phyloP scores from a whole-genome alignment of 1,284 basidiomycete species.

The Microbotryum scabiosae region DNA sequence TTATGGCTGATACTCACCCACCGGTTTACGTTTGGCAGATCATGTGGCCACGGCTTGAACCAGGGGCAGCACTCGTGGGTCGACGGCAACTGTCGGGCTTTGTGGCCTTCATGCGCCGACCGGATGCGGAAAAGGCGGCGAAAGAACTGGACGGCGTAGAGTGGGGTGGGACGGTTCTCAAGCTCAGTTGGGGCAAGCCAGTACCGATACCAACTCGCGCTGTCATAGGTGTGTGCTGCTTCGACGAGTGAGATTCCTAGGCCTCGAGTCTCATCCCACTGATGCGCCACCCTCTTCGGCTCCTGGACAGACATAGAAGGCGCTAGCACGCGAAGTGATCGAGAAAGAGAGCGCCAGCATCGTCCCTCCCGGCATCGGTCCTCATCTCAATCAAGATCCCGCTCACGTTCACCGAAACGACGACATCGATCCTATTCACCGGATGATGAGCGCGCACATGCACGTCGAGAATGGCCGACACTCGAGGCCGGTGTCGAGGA shows the following conservation, averaged over 20 bases:
- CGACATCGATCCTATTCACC: constrained; percentile 2
- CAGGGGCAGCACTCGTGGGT: constrained; percentile 29
- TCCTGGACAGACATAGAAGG: constrained; percentile 7
- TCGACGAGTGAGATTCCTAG: neutral
- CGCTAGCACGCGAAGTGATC: neutral
- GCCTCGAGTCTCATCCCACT: neutral
- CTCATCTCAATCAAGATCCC: constrained; percentile 27
- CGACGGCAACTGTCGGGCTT: constrained; percentile 71
- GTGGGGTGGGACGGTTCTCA: constrained; percentile 76
- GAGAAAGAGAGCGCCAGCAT: constrained; percentile 29
- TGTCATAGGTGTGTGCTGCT: constrained; percentile 61
- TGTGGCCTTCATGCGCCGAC: constrained; percentile 87
- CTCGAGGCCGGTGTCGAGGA: constrained; percentile 63
- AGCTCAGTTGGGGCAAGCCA: constrained; percentile 92
- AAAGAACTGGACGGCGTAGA: constrained; percentile 80
- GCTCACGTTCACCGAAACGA: constrained; percentile 31
- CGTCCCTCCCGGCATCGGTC: constrained; percentile 40
- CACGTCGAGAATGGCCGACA: constrained; percentile 42
- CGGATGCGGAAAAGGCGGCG: constrained; percentile 78
- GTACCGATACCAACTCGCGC: constrained; percentile 72
- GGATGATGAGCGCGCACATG: constrained; percentile 29
- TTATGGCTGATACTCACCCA: neutral
- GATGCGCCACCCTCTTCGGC: neutral
- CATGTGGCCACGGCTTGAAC: constrained; percentile 71
- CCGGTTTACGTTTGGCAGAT: constrained; percentile 47